Base-by-base conservation (phyloP, 768 basidiomycete genomes). In the Dacryopinax spathularia region DNA sequence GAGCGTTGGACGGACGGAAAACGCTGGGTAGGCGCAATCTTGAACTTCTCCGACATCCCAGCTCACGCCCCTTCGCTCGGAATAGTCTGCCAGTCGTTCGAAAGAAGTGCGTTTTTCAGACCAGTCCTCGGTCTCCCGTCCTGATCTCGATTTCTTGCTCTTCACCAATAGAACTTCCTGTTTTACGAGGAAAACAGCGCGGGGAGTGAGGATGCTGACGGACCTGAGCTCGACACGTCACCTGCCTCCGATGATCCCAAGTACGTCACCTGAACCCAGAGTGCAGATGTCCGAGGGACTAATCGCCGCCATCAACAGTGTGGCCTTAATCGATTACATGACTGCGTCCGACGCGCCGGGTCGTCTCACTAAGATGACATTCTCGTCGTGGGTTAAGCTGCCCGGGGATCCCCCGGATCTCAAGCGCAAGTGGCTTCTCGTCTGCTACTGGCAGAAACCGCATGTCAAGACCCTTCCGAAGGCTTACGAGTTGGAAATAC, bases 1-100 rank as follows among this genome's bases (percentile, higher is more conserved):
- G 89, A 91, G 70, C 81, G 89, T 31, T 91, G 89, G 74, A 91
- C 89, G 2, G 89, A 91, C 72, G 89, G 89, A 25, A 80, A 85
- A 69, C 80, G 85, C 67, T 91, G 89, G 89, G 87, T 56, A 20
- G 13, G 48, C 31, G 13, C 25, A 13, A 22, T 12, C 22, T 22
- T 22, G 13, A 15, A 7, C 9, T 20, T 44, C 22, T 6, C 12
- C 25, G 9, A 44, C 22, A 13, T 15, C 10, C 43, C 35, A 9
- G 35, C 35, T 36, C 35, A 36, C 35, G 35, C 35, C 35, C 35
- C 18, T 36, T 18, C 35, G 10, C 35, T 36, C 18, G 9, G 35
- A n/a, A n/a, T 20, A 56, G 48, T 56, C 48, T 29, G 48, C 48
- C 22, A 56, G 48, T 20, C 48, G 48, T 2, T 56, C 48, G 29